phyloP scores from a whole-genome alignment of 148 eudicot species.

The Arctostaphylos glauca region DNA sequence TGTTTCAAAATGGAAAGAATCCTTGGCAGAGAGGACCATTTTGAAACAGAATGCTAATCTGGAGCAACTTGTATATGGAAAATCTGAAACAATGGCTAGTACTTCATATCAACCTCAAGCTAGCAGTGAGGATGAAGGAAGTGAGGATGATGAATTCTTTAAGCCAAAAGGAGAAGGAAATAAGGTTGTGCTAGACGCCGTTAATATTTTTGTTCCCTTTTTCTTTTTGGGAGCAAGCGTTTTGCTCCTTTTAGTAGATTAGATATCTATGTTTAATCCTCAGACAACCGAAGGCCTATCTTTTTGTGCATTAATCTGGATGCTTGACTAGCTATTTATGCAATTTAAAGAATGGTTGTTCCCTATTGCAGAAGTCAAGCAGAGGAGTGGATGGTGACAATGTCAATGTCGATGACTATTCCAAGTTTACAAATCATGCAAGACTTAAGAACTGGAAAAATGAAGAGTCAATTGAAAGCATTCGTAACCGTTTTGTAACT shows the following conservation, averaged over 20 bases:
- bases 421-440: conserved; percentile 43
- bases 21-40: conserved; percentile 55
- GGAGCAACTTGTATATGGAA: conserved; percentile 85
- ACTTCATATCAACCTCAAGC: conserved; percentile 27
- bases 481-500: conserved; percentile 88
- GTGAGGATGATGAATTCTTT: conserved; percentile 77
- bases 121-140: conserved; percentile 55
- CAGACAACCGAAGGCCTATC: neutral
- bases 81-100: conserved; percentile 27
- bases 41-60: conserved; percentile 58
- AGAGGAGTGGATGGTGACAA: conserved; percentile 37
- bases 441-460: conserved; percentile 51
- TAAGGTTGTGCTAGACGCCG: conserved; percentile 56
- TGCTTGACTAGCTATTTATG: neutral
- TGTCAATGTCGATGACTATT: conserved; percentile 63
- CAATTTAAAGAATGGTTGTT: conserved; percentile 9
- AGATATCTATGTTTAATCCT: neutral
- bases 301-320: neutral
- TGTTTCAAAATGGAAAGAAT: conserved; percentile 82
- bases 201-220: neutral
- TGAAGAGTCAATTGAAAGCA: conserved; percentile 46
- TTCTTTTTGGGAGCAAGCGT: conserved; percentile 16
- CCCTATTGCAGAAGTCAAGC: conserved; percentile 31
- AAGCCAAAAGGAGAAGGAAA: conserved; percentile 75
- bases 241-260: too few species aligned